A percentile compares a stretch with the other conserved stretches of the same genome.
These are phyloP conservation scores for Penicillium diatomitis DNA, from an alignment of 495 filamentous ascomycete genomes.

Conservation along the genomic window DNA sequence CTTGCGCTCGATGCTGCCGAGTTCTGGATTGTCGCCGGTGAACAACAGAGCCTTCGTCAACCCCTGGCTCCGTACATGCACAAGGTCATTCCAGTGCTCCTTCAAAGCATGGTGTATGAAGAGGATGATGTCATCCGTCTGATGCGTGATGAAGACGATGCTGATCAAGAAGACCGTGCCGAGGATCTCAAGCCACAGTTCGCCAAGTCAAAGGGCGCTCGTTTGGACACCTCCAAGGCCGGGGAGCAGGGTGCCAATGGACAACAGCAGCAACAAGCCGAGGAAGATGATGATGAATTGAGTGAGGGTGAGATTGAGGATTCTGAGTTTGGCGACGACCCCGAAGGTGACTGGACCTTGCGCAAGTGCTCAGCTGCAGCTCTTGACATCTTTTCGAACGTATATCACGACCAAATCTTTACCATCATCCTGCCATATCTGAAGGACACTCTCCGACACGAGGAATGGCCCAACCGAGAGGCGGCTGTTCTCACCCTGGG, in stretches of 20 bases:
- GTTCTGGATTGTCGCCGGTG: conserved; percentile 93
- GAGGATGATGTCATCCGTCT: conserved; percentile 84
- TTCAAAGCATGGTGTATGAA: conserved; percentile 93
- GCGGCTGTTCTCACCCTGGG: conserved; percentile 91
- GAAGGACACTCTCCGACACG: conserved; percentile 77
- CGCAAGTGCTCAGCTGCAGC: conserved; percentile 97
- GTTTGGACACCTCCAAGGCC: conserved; percentile 38
- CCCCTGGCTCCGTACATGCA: conserved; percentile 65
- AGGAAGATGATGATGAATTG: conserved; percentile 58
- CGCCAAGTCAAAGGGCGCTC: conserved; percentile 60
- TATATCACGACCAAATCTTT: conserved; percentile 84
- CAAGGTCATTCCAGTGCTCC: conserved; percentile 81
- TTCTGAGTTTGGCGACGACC: conserved; percentile 61
- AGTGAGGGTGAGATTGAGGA: conserved; percentile 88
- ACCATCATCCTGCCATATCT: conserved; percentile 86
- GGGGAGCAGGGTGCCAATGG: conserved; percentile 40
- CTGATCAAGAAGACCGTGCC: conserved; percentile 79
- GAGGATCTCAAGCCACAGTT: conserved; percentile 93
- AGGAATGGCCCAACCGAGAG: conserved; percentile 87
- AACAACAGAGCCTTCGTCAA: conserved; percentile 68
- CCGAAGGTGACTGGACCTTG: conserved; percentile 92
- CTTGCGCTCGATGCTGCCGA: conserved; percentile 91
- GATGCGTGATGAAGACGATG: conserved; percentile 78
- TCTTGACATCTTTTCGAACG: conserved; percentile 84
- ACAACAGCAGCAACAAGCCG: conserved; percentile 33